Base-by-base conservation (phyloP, 2,329 filamentous ascomycete genomes). In the Bipolaris cookei region DNA sequence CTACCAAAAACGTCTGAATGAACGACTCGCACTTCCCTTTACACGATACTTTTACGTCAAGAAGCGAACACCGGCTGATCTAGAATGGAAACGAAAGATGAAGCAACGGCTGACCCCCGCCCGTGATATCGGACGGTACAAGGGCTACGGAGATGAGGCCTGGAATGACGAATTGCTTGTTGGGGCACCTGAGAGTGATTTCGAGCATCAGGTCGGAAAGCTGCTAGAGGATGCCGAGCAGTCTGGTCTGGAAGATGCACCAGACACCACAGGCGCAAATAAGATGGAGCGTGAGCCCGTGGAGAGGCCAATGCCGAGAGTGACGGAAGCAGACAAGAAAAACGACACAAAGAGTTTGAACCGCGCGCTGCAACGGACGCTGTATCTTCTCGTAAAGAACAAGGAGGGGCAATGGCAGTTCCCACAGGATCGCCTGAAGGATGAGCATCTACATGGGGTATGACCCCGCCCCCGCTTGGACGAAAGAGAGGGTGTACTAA, bases 1-100 rank as follows among this genome's bases (percentile, higher is more conserved):
- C 76, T 99, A 99, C 81, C 95, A 99, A 81, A 94, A 94, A 70
- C 92, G 95, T 13, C 84, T 99, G 59, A 97, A 98, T 78, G 95
- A 99, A 82, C 90, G 95, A 41, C 84, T 97, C 50, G 88, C 89
- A 18, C 84, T 95, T 4, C 91, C 93, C 1, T 99, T 98, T 77
- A 90, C 90, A 54, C 87, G 90, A 65, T 90, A 90, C 75, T 95
- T 98, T 80, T 99, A 96, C 84, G 96, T 93, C 85, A 96, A 96
- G 82, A 88, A 88, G 67, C 91, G 91, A 73, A 96, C 93, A 10
- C 89, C 92, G 1, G 84, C 87, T 7, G 90, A 93, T 65, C 82
- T 92, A 48, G 93, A 97, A 80, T 98, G 92, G 91, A 91, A 93
- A 76, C 84, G 91, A 73, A 96, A 96, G 79, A 85, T 91, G 62